phyloP scores from a whole-genome alignment of 2,329 filamentous ascomycete species.

The Curvularia spicifera region DNA sequence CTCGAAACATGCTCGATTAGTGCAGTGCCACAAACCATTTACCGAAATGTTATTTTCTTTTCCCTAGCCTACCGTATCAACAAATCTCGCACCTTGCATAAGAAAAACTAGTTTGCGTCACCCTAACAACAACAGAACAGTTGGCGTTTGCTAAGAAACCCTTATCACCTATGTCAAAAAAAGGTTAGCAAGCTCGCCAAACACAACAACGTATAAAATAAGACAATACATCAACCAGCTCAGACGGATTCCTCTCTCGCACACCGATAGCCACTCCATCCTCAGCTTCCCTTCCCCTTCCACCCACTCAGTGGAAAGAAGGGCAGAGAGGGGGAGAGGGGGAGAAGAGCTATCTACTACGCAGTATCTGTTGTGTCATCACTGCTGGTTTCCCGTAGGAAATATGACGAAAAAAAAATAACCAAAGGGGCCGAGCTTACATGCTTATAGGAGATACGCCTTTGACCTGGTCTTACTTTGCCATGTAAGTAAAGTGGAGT shows the following conservation, averaged over 20 bases:
- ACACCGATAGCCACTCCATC: conserved; percentile 13
- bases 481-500: too few species aligned
- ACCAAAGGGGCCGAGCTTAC: too few species aligned
- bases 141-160: not conserved
- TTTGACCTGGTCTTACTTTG: too few species aligned
- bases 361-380: conserved; percentile 15
- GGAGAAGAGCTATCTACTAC: conserved; percentile 11
- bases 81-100: not conserved
- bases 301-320: not conserved
- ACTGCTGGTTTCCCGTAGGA: not conserved
- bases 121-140: not conserved
- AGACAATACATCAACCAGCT: not conserved
- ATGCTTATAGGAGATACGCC: too few species aligned
- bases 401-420: too few species aligned
- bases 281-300: not conserved
- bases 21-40: not conserved
- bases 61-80: not conserved
- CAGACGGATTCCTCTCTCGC: conserved; percentile 8
- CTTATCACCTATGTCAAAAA: not conserved
- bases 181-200: not conserved
- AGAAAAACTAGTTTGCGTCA: not conserved
- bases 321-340: not conserved
- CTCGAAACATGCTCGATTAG: not conserved
- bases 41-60: not conserved
- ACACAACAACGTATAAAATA: not conserved